Conservation (phyloP, 116 monocot genomes). For the Zostera marina region DNA sequence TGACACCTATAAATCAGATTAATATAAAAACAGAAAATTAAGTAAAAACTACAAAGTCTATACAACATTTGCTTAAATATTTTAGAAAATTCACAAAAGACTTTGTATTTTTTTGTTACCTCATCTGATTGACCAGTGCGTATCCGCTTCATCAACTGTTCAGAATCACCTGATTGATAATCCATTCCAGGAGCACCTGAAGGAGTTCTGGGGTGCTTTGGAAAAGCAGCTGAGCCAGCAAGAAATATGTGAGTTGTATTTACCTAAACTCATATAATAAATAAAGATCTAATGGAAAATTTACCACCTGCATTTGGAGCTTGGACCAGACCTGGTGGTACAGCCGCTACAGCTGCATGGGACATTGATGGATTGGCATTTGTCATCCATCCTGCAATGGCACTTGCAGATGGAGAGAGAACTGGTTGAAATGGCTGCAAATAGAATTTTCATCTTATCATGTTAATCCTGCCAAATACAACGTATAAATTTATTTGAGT, state of each 20-base stretch:
- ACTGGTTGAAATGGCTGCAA: conserved; percentile 83
- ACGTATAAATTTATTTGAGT: too few relatives aligned
- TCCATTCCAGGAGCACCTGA: conserved; percentile 63
- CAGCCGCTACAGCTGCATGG: conserved; percentile 63
- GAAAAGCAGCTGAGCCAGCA: conserved; percentile 20
- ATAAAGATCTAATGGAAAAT: background rate
- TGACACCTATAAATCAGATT: conserved; percentile 32
- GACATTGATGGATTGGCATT: conserved; percentile 49
- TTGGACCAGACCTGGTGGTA: conserved; percentile 57
- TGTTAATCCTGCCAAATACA: background rate
- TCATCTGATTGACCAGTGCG: conserved; percentile 74
- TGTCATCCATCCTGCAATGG: conserved; percentile 84
- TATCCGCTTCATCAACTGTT: conserved; percentile 78
- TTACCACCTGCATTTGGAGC: conserved; percentile 44
- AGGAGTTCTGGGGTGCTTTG: conserved; percentile 50
- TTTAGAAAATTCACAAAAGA: background rate
- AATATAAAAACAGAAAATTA: conserved; percentile 1
- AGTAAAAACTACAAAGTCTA: background rate
- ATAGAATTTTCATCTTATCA: background rate
- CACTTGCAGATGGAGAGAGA: conserved; percentile 58
- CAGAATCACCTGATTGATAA: conserved; percentile 82
- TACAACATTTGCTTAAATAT: background rate
- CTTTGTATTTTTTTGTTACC: conserved; percentile 17
- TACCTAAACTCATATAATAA: background rate
- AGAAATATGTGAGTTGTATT: conserved; percentile 2